These are phyloP conservation scores for Neonectria coccinea DNA, from an alignment of 2,329 filamentous ascomycete species.

Conservation along the genomic window DNA sequence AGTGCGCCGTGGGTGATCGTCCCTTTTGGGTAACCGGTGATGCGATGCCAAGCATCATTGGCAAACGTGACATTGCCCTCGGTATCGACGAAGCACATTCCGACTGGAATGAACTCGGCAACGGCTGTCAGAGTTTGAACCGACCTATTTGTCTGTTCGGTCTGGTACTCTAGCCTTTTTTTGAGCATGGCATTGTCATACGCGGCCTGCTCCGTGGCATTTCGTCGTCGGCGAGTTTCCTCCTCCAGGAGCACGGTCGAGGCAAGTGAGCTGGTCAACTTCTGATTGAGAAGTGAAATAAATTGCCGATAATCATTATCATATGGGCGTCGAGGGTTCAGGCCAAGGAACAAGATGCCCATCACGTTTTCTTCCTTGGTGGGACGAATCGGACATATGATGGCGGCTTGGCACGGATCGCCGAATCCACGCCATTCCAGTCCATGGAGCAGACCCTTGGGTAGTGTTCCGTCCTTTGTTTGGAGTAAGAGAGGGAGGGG, in stretches of 20 bases:
- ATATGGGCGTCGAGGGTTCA: conserved; percentile 78
- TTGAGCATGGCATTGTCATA: conserved; percentile 75
- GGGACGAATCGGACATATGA: conserved; percentile 76
- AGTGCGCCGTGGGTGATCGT: conserved; percentile 52
- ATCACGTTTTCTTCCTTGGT: conserved; percentile 74
- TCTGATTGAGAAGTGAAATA: conserved; percentile 66
- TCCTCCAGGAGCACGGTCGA: conserved; percentile 79
- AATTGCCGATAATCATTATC: conserved; percentile 80
- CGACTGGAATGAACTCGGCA: conserved; percentile 79
- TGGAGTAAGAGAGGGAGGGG: conserved; percentile 56
- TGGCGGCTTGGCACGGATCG: conserved; percentile 72
- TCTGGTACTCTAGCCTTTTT: conserved; percentile 70
- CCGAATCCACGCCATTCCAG: conserved; percentile 73
- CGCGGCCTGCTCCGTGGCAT: conserved; percentile 67
- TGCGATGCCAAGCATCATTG: conserved; percentile 74
- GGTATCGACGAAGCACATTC: conserved; percentile 77
- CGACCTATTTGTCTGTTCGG: conserved; percentile 62
- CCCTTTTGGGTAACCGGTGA: conserved; percentile 59
- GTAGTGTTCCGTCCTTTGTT: conserved; percentile 65
- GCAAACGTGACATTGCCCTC: conserved; percentile 75
- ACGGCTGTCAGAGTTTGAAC: conserved; percentile 76
- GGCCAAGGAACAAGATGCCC: conserved; percentile 75
- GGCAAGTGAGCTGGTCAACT: conserved; percentile 74
- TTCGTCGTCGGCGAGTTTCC: conserved; percentile 69
- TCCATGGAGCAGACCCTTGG: conserved; percentile 67